Conservation (phyloP, 805 yeast species). For the Wickerhamiella parazyma region DNA sequence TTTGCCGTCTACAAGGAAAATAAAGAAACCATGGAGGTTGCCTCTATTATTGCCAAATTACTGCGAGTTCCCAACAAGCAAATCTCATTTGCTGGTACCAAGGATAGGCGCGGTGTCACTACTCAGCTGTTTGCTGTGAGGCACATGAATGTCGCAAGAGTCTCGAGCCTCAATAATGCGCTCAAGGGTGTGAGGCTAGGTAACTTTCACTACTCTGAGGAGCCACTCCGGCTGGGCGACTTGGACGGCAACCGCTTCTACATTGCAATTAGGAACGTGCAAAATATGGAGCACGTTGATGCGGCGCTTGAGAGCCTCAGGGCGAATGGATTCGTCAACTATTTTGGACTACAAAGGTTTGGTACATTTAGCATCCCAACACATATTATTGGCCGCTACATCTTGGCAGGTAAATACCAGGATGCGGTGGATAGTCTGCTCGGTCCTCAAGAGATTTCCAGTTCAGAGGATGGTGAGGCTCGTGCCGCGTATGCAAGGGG, state of each 20-base stretch:
- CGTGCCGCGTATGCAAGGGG: constrained; percentile 71
- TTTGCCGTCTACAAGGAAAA: constrained; percentile 83
- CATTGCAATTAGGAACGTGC: constrained; percentile 69
- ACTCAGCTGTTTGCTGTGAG: constrained; percentile 66
- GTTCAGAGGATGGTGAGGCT: constrained; percentile 73
- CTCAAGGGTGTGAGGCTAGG: constrained; percentile 72
- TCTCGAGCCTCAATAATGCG: constrained; percentile 61
- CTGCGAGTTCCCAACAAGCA: constrained; percentile 58
- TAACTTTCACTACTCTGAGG: constrained; percentile 53
- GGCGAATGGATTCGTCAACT: constrained; percentile 73
- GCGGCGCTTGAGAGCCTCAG: constrained; percentile 45
- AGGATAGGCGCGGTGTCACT: constrained; percentile 92
- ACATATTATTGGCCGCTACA: constrained; percentile 63
- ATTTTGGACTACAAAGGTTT: constrained; percentile 96
- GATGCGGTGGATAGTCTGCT: constrained; percentile 65
- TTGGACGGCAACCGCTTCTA: constrained; percentile 78
- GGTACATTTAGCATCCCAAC: constrained; percentile 93
- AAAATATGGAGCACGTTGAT: constrained; percentile 29
- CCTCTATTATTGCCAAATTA: constrained; percentile 55
- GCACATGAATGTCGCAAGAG: constrained; percentile 46
- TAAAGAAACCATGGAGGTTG: constrained; percentile 95
- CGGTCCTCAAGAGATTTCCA: constrained; percentile 71
- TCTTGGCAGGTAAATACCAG: constrained; percentile 65
- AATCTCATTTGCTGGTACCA: constrained; percentile 84
- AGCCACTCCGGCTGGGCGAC: constrained; percentile 62